These are phyloP conservation scores for Bassia scoparia DNA, from an alignment of 148 eudicot species.

Conservation along the genomic window DNA sequence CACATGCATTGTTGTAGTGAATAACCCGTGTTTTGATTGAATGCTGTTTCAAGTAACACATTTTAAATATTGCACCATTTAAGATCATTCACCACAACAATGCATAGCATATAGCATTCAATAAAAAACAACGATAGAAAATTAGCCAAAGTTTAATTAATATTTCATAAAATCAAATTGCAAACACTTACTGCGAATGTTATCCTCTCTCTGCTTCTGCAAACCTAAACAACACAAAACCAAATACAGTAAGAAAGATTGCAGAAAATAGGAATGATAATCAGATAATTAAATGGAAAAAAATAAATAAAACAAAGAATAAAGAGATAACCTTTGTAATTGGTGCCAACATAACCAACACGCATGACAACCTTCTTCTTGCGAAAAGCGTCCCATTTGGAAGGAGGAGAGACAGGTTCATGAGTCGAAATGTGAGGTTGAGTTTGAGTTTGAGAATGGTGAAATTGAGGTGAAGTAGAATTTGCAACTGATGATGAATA, in stretches of 20 bases:
- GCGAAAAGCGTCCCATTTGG: conserved; percentile 64
- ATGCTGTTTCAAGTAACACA: too few species aligned
- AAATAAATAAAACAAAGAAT: background rate
- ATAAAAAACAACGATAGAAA: too few species aligned
- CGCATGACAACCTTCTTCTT: conserved; percentile 96
- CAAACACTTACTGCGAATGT: conserved; percentile 47
- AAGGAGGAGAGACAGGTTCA: background rate
- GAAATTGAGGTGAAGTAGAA: conserved; percentile 1
- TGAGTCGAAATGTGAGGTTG: background rate
- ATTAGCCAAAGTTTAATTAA: too few species aligned
- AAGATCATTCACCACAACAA: too few species aligned
- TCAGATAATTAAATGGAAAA: background rate
- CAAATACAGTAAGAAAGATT: background rate
- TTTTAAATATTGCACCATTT: too few species aligned
- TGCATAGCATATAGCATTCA: too few species aligned
- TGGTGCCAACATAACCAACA: conserved; percentile 83
- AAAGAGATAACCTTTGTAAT: conserved; percentile 55
- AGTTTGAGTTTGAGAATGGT: background rate
- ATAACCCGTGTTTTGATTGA: too few species aligned
- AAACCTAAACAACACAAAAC: conserved; percentile 42
- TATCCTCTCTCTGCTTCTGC: conserved; percentile 65
- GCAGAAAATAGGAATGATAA: background rate
- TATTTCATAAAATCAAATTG: background rate
- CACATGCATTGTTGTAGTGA: too few species aligned
- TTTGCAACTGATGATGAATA: background rate